phyloP scores from a whole-genome alignment of 23 red algal species.

The Agarophyton chilense region DNA sequence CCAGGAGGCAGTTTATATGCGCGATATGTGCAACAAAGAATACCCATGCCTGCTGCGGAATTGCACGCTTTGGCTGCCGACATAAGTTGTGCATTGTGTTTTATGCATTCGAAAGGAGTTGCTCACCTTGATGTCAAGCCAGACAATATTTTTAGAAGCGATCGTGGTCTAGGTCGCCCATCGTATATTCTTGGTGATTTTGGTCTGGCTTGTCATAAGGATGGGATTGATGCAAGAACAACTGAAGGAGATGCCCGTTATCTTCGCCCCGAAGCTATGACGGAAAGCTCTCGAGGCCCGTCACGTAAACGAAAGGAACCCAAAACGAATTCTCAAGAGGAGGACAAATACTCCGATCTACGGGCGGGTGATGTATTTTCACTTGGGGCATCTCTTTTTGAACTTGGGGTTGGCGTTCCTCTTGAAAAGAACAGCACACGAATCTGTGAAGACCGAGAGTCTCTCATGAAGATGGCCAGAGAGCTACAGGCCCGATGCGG shows the following conservation, averaged over 20 bases:
- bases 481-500: conserved; percentile 35
- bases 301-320: background rate
- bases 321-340: background rate
- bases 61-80: conserved; percentile 65
- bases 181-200: conserved; percentile 54
- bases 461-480: conserved; percentile 21
- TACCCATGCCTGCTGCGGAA: conserved; percentile 31
- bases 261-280: conserved; percentile 76
- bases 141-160: conserved; percentile 80
- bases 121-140: conserved; percentile 96
- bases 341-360: conserved; percentile 26
- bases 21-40: conserved; percentile 29
- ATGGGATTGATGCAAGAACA: conserved; percentile 59
- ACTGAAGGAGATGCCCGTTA: conserved; percentile 92
- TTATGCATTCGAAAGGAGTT: conserved; percentile 78
- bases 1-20: conserved; percentile 64
- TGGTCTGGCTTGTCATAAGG: conserved; percentile 34
- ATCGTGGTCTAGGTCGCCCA: conserved; percentile 15
- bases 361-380: conserved; percentile 78
- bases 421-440: conserved; percentile 14
- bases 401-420: conserved; percentile 58
- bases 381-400: conserved; percentile 75
- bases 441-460: background rate
- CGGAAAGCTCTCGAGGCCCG: conserved; percentile 6
- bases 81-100: conserved; percentile 69